A percentile compares a stretch with the other conserved stretches of the same genome.
These are phyloP conservation scores for Mycena chlorophos DNA, from an alignment of 768 basidiomycete genomes.

Conservation along the genomic window DNA sequence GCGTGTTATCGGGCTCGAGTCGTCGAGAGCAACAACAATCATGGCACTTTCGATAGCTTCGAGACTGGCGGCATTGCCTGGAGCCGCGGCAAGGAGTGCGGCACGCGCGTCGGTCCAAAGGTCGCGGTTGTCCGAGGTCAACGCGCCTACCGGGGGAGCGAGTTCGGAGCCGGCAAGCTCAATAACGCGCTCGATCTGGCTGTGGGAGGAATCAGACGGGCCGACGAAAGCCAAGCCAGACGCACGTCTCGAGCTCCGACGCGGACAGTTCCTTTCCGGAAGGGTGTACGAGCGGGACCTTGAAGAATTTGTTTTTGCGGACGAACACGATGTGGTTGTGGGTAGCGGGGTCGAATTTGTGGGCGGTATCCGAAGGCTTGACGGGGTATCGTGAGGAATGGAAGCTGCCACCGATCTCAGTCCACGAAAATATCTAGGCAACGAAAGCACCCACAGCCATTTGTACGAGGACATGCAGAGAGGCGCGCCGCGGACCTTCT, in stretches of 20 bases:
- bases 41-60: constrained; percentile 88
- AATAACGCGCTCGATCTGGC: constrained; percentile 72
- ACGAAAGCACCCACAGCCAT: constrained; percentile 65
- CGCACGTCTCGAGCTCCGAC: constrained; percentile 76
- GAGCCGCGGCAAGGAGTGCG: constrained; percentile 63
- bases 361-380: constrained; percentile 79
- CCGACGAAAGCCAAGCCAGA: constrained; percentile 5
- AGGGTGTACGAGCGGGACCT: constrained; percentile 67
- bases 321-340: constrained; percentile 91
- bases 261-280: constrained; percentile 73
- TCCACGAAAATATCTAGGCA: background rate
- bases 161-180: constrained; percentile 52
- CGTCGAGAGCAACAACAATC: constrained; percentile 85
- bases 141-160: constrained; percentile 65
- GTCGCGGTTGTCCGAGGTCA: constrained; percentile 90
- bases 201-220: constrained; percentile 25
- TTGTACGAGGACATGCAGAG: constrained; percentile 94
- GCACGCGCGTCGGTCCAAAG: constrained; percentile 77
- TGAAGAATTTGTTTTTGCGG: constrained; percentile 88
- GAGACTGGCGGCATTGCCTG: constrained; percentile 64
- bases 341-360: constrained; percentile 69
- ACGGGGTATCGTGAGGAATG: constrained; percentile 88
- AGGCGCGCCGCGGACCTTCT: constrained; percentile 75
- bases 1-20: constrained; percentile 74
- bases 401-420: constrained; percentile 53